Conservation (phyloP, 306 rosid genomes). For the Delonix regia region DNA sequence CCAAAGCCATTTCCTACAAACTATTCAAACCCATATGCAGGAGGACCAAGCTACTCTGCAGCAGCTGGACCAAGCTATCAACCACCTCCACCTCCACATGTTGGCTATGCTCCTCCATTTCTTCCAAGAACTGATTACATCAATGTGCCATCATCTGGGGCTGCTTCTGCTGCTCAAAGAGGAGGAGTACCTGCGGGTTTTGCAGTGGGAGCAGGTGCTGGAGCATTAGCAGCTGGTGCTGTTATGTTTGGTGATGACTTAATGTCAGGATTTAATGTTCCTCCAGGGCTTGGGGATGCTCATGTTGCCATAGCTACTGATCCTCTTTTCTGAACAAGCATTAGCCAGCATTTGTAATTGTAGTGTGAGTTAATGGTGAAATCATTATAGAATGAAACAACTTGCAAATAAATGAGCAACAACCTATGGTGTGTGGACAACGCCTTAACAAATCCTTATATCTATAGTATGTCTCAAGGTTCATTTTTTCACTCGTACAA, state of each 20-base stretch:
- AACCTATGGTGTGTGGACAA: too few relatives aligned
- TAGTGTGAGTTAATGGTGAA: too few relatives aligned
- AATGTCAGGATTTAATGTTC: constrained; percentile 68
- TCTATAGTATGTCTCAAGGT: too few relatives aligned
- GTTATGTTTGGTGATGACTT: constrained; percentile 85
- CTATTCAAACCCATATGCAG: constrained; percentile 52
- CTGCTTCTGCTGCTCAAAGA: constrained; percentile 36
- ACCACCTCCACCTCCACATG: constrained; percentile 59
- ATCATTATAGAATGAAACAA: too few relatives aligned
- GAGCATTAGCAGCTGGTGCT: constrained; percentile 87
- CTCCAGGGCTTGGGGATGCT: constrained; percentile 53
- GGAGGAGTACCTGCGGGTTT: constrained; percentile 43
- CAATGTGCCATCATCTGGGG: constrained; percentile 53
- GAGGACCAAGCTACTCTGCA: constrained; percentile 51
- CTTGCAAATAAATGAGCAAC: too few relatives aligned
- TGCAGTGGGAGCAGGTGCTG: constrained; percentile 72
- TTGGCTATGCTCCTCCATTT: constrained; percentile 61
- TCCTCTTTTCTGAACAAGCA: constrained; percentile 51
- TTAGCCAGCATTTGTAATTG: constrained; percentile 34
- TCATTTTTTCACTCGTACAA: too few relatives aligned
- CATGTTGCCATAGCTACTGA: constrained; percentile 43
- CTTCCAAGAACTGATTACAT: constrained; percentile 54
- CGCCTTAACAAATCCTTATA: too few relatives aligned
- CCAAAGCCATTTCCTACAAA: constrained; percentile 48
- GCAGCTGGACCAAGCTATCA: constrained; percentile 53